Evolutionary conservation across 2,329 filamentous ascomycete species (phyloP).

Genomic region (Scortechinia acanthostroma): DNA sequence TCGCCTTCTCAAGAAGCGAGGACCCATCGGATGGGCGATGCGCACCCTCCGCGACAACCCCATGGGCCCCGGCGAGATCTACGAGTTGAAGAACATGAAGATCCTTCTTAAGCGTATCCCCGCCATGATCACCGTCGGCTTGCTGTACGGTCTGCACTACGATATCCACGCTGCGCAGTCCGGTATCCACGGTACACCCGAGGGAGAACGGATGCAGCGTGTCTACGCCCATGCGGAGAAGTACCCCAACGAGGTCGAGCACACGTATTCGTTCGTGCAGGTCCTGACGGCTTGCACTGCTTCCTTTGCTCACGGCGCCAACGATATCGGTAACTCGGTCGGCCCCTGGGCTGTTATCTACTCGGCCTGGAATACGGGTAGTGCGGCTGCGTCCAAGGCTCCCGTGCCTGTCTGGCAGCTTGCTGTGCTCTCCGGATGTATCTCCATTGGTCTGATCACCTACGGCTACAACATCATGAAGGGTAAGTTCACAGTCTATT

Average conservation of each 20-base stretch:
- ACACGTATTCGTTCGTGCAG: conserved; percentile 62
- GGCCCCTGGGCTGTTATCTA: conserved; percentile 68
- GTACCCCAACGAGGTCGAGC: conserved; percentile 65
- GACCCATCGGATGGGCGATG: conserved; percentile 79
- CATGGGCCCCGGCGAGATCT: conserved; percentile 65
- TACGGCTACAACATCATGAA: conserved; percentile 84
- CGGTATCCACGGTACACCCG: conserved; percentile 65
- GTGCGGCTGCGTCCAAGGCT: conserved; percentile 51
- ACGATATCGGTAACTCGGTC: conserved; percentile 69
- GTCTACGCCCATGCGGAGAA: conserved; percentile 59
- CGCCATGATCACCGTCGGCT: conserved; percentile 52
- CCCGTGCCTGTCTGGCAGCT: conserved; percentile 71
- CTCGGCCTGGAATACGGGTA: conserved; percentile 57
- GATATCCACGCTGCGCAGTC: conserved; percentile 74
- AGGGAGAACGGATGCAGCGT: conserved; percentile 63
- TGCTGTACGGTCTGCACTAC: conserved; percentile 72
- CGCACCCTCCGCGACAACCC: conserved; percentile 69
- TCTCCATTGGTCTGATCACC: conserved; percentile 63
- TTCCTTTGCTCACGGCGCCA: conserved; percentile 71
- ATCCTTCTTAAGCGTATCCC: conserved; percentile 59
- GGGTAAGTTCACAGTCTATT: conserved; percentile 32
- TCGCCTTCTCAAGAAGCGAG: conserved; percentile 51
- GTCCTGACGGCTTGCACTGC: conserved; percentile 64
- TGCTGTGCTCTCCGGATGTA: conserved; percentile 55
- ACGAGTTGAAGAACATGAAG: conserved; percentile 67